phyloP scores from a whole-genome alignment of 805 yeast genomes.

The Suhomyces prunicola region DNA sequence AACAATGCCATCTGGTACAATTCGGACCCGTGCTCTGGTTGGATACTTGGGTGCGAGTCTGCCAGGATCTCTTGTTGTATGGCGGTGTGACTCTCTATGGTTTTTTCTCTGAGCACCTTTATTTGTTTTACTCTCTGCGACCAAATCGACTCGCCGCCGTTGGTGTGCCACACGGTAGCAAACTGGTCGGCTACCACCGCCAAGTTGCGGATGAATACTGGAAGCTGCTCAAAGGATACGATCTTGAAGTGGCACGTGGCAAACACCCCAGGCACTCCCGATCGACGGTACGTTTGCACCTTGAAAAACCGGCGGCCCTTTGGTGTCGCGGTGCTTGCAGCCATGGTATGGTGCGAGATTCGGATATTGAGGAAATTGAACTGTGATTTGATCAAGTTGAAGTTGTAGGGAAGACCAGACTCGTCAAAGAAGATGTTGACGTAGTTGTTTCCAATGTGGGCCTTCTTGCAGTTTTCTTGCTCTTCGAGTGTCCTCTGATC shows the following conservation, averaged over 20 bases:
- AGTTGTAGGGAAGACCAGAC: constrained; percentile 59
- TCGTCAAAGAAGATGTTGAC: constrained; percentile 83
- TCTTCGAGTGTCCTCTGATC: constrained; percentile 24
- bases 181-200: constrained; percentile 66
- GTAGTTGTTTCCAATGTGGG: constrained; percentile 84
- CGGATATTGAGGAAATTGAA: constrained; percentile 82
- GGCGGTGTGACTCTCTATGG: constrained; percentile 23
- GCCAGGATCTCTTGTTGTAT: constrained; percentile 25
- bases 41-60: not conserved
- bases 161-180: constrained; percentile 71
- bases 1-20: constrained; percentile 25
- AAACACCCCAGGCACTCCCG: constrained; percentile 73
- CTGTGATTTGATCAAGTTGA: constrained; percentile 70
- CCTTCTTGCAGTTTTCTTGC: constrained; percentile 46
- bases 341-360: constrained; percentile 55
- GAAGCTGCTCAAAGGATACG: constrained; percentile 55
- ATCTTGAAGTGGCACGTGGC: constrained; percentile 76
- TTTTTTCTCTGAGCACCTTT: constrained; percentile 24
- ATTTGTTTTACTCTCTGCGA: constrained; percentile 61
- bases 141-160: constrained; percentile 55
- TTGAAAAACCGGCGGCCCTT: constrained; percentile 38
- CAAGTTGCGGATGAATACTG: constrained; percentile 63
- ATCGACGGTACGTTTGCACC: constrained; percentile 61
- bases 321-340: not conserved
- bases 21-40: constrained; percentile 7